Evolutionary conservation across 2,329 filamentous ascomycete genomes (phyloP), one percentile per base, ranked within the genome.

Genomic region (Davidsoniella eucalypti): DNA sequence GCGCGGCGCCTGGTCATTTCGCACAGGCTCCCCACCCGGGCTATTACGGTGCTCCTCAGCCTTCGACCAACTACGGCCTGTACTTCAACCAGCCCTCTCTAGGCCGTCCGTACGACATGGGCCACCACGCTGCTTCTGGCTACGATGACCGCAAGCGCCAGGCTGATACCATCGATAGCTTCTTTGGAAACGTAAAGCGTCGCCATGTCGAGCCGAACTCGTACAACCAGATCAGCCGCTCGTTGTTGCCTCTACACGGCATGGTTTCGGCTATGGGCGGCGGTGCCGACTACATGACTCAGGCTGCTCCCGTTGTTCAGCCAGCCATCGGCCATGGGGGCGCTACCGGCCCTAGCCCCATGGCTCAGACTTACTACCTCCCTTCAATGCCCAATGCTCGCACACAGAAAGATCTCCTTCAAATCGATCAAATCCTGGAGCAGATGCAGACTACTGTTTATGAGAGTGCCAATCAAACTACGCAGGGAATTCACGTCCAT

Each of bases 401-500:
- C 61, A 95, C 88, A 45, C 94, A 96, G 74, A 87, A 80, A 63
- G 92, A 98, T 63, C 72, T 98, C 41, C 71, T 94, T 63, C 87
- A 94, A 63, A 88, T 96, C 60, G 92, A 96, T 64, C 84, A 87
- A 61, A 85, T 96, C 64, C 76, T 98, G 50, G 87, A 94, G 67
- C 87, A 95, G 67, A 90, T 96, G 73, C 88, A 95, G 67, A 81
- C 83, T 56, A 95, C 90, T 43, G 87, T 96, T 45, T 96, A 96
- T 62, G 92, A 96, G 67, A 94, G 82, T 63, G 81, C 87, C 50
- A 85, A 80, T 58, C 82, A 87, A 47, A 82, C 87, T 29, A 85
- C 86, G 2, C 82, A 83, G 41, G 84, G 85, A 52, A 76, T 93
- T 52, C 83, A 84, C 58, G 78, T 87, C 55, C 78, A 84, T 47